These are phyloP conservation scores for Ormosia emarginata DNA, from an alignment of 306 rosid species.

Conservation along the genomic window DNA sequence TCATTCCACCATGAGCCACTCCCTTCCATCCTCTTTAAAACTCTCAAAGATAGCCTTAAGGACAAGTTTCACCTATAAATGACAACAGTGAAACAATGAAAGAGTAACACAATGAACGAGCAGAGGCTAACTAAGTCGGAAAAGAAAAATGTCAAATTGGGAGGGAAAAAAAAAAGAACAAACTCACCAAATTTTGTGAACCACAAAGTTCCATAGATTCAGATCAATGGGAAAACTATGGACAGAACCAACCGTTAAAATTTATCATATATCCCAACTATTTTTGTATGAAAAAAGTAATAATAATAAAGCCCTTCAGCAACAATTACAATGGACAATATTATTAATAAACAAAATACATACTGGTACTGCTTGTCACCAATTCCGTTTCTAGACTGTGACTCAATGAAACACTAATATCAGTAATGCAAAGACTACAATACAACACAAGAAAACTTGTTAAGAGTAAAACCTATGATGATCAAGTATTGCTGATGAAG, in stretches of 20 bases:
- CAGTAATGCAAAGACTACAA: slow-evolving; percentile 22
- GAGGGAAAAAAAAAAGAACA: background rate
- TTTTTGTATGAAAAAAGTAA: background rate
- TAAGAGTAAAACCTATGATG: slow-evolving; percentile 16
- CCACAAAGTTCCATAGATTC: background rate
- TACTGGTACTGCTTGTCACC: slow-evolving; percentile 19
- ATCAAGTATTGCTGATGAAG: slow-evolving; percentile 18
- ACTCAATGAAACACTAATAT: slow-evolving; percentile 20
- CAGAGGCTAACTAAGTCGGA: background rate
- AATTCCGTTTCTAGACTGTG: slow-evolving; percentile 32
- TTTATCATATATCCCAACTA: slow-evolving; percentile 1
- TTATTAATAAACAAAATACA: slow-evolving; percentile 29
- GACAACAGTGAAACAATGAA: background rate
- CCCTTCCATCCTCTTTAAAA: too few species aligned
- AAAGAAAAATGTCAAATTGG: background rate
- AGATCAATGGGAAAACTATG: background rate
- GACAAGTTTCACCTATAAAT: background rate
- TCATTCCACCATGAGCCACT: too few species aligned
- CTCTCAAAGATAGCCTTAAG: too few species aligned
- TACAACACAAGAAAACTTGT: slow-evolving; percentile 24
- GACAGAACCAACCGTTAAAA: background rate
- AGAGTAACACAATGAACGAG: background rate
- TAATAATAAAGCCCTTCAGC: background rate
- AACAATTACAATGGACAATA: slow-evolving; percentile 37
- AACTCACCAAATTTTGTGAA: background rate